phyloP scores from a whole-genome alignment of 202 grass and related monocot genomes.

The Tripidium arundinaceum region DNA sequence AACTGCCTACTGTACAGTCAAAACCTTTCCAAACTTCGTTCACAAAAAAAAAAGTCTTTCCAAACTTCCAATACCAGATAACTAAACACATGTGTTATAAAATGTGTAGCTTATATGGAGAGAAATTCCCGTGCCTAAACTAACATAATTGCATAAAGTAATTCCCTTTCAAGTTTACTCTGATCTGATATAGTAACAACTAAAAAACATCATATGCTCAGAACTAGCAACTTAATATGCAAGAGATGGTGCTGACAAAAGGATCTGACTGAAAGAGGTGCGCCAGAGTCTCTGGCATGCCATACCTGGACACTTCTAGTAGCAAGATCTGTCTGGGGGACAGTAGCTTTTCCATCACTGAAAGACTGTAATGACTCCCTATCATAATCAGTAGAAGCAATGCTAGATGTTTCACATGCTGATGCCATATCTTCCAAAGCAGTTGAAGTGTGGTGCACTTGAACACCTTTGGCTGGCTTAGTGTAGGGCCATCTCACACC shows the following conservation, averaged over 20 bases:
- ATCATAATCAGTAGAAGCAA: slow-evolving; percentile 46
- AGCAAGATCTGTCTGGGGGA: neutral
- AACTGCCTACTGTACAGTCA: no score
- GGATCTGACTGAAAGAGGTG: slow-evolving; percentile 19
- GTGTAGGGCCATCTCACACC: slow-evolving; percentile 51
- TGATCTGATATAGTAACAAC: slow-evolving; percentile 3
- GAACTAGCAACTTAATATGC: slow-evolving; percentile 18
- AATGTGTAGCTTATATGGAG: neutral
- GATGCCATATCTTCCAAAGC: slow-evolving; percentile 41
- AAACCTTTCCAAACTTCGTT: neutral
- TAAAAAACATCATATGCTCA: neutral
- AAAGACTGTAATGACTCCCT: slow-evolving; percentile 33
- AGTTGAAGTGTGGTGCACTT: slow-evolving; percentile 3
- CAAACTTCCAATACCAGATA: slow-evolving; percentile 9
- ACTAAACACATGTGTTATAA: neutral
- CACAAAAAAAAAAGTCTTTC: neutral
- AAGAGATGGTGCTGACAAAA: slow-evolving; percentile 17
- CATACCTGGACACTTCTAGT: slow-evolving; percentile 43
- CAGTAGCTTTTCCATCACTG: slow-evolving; percentile 34
- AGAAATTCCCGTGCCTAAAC: neutral
- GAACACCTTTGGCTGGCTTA: slow-evolving; percentile 44
- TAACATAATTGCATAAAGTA: neutral
- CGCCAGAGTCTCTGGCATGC: neutral
- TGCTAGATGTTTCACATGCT: slow-evolving; percentile 44
- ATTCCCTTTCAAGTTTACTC: neutral